Evolutionary conservation across 1,139 yeast genomes (phyloP).

Genomic region (Schizosaccharomyces versatilis): DNA sequence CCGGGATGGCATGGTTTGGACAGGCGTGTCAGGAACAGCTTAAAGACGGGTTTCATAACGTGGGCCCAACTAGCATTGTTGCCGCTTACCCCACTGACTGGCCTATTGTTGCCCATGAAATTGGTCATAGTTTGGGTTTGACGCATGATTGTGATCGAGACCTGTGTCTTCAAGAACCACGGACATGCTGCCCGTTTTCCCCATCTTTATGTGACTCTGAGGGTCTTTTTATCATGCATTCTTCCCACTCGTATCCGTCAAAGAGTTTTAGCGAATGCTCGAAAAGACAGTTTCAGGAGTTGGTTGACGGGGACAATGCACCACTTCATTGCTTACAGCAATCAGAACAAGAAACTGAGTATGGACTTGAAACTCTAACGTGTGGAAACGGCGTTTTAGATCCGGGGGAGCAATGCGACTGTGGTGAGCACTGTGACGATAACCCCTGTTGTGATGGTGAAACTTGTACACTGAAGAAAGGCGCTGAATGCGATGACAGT

Average conservation of each 20-base stretch:
- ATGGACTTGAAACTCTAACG: not conserved
- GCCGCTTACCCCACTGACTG: slow-evolving; percentile 20
- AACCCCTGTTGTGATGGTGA: slow-evolving; percentile 21
- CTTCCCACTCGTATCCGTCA: slow-evolving; percentile 13
- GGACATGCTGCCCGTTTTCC: slow-evolving; percentile 21
- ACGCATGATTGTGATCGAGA: slow-evolving; percentile 22
- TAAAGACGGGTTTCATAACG: not conserved
- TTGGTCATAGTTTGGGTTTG: slow-evolving; percentile 25
- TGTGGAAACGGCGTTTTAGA: slow-evolving; percentile 25
- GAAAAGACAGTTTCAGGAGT: slow-evolving; percentile 20
- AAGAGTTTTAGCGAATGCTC: slow-evolving; percentile 15
- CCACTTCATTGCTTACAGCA: slow-evolving; percentile 19
- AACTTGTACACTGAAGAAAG: slow-evolving; percentile 20
- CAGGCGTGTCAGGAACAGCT: slow-evolving; percentile 17
- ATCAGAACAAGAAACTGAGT: slow-evolving; percentile 18
- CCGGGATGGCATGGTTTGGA: slow-evolving; percentile 24
- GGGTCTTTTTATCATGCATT: slow-evolving; percentile 22
- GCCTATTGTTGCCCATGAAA: slow-evolving; percentile 23
- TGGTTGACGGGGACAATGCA: slow-evolving; percentile 18
- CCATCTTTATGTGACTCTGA: slow-evolving; percentile 18
- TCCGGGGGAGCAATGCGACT: slow-evolving; percentile 24
- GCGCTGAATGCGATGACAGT: slow-evolving; percentile 21
- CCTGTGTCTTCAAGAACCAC: slow-evolving; percentile 18
- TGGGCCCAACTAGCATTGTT: slow-evolving; percentile 18
- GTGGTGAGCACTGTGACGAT: slow-evolving; percentile 21